Percentiles rank a stretch among this genome's conserved stretches.
phyloP scores from a whole-genome alignment of 1,284 basidiomycete genomes.

The Earliella scabrosa region DNA sequence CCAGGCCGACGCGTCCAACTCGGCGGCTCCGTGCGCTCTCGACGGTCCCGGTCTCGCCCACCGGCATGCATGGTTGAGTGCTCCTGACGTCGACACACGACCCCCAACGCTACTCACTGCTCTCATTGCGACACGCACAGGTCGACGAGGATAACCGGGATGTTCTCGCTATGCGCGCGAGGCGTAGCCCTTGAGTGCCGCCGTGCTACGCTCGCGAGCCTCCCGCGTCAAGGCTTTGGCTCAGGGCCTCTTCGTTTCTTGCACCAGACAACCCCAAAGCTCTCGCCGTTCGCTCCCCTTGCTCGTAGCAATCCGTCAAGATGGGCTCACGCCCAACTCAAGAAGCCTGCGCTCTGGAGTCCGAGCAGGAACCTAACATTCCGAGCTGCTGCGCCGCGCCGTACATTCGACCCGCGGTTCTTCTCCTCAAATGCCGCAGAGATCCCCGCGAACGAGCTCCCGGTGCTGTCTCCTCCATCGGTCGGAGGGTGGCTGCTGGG shows the following conservation, averaged over 20 bases:
- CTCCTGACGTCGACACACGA: neutral
- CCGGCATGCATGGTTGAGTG: neutral
- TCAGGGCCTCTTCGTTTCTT: conserved; percentile 22
- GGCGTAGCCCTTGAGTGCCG: conserved; percentile 26
- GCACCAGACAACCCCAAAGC: conserved; percentile 18
- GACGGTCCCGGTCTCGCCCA: neutral
- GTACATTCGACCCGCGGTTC: conserved; percentile 40
- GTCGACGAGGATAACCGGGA: conserved; percentile 3
- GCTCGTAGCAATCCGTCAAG: neutral
- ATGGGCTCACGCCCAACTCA: conserved; percentile 3
- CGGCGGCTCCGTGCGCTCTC: neutral
- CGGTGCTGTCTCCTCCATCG: conserved; percentile 70
- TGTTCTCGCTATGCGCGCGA: conserved; percentile 25
- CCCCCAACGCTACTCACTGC: neutral
- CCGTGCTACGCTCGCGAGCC: conserved; percentile 15
- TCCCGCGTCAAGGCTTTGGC: conserved; percentile 13
- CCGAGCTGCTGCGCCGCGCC: conserved; percentile 16
- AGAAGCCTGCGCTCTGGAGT: conserved; percentile 7
- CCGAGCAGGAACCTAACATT: conserved; percentile 18
- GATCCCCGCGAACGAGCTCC: conserved; percentile 41
- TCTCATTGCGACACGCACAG: neutral
- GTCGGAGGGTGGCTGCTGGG: conserved; percentile 85
- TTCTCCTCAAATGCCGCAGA: conserved; percentile 45
- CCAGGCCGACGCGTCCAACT: neutral
- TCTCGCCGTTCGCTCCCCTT: conserved; percentile 3